These are phyloP conservation scores for Hanseniaspora guilliermondii DNA, from an alignment of 805 yeast species.

Conservation along the genomic window DNA sequence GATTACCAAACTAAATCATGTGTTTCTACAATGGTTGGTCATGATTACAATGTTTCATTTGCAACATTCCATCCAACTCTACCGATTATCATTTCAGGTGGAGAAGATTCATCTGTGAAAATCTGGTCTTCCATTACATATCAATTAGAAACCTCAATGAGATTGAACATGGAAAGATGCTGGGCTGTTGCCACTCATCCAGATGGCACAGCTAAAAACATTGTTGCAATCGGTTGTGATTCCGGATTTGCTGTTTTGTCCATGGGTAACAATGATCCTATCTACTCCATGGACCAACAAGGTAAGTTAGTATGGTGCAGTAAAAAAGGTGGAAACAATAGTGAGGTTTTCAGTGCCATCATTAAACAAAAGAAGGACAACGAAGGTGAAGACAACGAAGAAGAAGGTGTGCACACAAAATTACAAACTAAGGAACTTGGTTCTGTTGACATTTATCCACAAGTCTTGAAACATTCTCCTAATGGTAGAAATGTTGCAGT, in stretches of 20 bases:
- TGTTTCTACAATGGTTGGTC: slow-evolving; percentile 90
- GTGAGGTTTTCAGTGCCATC: slow-evolving; percentile 71
- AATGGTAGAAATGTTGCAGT: slow-evolving; percentile 95
- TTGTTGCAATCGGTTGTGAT: slow-evolving; percentile 87
- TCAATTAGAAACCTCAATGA: slow-evolving; percentile 81
- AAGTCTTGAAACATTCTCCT: slow-evolving; percentile 78
- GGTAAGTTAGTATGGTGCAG: slow-evolving; percentile 82
- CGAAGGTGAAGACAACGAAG: slow-evolving; percentile 35
- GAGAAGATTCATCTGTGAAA: slow-evolving; percentile 89
- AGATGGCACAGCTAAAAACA: slow-evolving; percentile 46
- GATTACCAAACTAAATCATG: slow-evolving; percentile 94
- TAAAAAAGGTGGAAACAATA: slow-evolving; percentile 38
- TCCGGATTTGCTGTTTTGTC: slow-evolving; percentile 83
- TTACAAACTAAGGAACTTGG: slow-evolving; percentile 84
- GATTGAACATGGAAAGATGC: slow-evolving; percentile 85
- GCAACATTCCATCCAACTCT: slow-evolving; percentile 97
- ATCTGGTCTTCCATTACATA: slow-evolving; percentile 93
- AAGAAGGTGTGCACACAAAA: slow-evolving; percentile 48
- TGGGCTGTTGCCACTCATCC: slow-evolving; percentile 83
- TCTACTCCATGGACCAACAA: slow-evolving; percentile 80
- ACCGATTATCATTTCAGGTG: slow-evolving; percentile 87
- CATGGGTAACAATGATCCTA: slow-evolving; percentile 88
- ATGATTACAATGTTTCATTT: slow-evolving; percentile 84
- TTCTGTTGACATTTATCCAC: slow-evolving; percentile 86
- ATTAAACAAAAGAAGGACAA: slow-evolving; percentile 42